Evolutionary conservation across 495 filamentous ascomycete species (phyloP).

Genomic region (Hyphodiscus hymeniophilus): DNA sequence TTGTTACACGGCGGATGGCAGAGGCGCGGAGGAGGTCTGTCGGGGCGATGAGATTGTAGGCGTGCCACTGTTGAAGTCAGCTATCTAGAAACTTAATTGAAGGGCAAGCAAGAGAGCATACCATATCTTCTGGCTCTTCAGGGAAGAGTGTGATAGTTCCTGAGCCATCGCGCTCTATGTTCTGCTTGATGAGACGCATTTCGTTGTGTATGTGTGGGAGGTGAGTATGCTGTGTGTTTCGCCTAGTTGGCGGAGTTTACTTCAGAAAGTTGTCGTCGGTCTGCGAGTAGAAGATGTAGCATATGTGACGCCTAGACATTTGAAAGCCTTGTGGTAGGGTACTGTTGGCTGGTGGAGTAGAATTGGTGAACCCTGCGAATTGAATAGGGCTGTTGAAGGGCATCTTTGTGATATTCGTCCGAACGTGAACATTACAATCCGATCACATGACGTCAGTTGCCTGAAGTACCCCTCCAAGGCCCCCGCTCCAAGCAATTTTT

Average conservation of each 20-base stretch:
- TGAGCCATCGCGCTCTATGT: conserved; percentile 68
- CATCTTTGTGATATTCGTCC: too few species aligned
- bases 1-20: conserved; percentile 73
- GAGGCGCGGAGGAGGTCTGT: conserved; percentile 73
- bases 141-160: conserved; percentile 75
- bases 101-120: conserved; percentile 29
- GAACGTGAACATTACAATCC: too few species aligned
- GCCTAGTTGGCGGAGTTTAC: not conserved
- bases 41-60: conserved; percentile 85
- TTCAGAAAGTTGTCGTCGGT: conserved; percentile 8
- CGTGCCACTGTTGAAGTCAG: conserved; percentile 65
- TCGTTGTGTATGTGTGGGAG: conserved; percentile 5
- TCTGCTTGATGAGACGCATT: conserved; percentile 66
- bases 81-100: not conserved
- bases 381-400: too few species aligned
- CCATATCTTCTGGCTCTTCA: conserved; percentile 95
- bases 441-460: too few species aligned
- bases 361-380: not conserved
- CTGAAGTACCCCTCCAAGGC: too few species aligned
- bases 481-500: too few species aligned
- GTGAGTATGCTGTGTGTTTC: not conserved
- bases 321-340: conserved; percentile 1
- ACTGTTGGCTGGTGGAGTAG: not conserved
- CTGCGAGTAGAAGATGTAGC: not conserved
- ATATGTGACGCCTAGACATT: conserved; percentile 1